Evolutionary conservation across 148 eudicot species (phyloP).

Genomic region (Rhododendron henanense): DNA sequence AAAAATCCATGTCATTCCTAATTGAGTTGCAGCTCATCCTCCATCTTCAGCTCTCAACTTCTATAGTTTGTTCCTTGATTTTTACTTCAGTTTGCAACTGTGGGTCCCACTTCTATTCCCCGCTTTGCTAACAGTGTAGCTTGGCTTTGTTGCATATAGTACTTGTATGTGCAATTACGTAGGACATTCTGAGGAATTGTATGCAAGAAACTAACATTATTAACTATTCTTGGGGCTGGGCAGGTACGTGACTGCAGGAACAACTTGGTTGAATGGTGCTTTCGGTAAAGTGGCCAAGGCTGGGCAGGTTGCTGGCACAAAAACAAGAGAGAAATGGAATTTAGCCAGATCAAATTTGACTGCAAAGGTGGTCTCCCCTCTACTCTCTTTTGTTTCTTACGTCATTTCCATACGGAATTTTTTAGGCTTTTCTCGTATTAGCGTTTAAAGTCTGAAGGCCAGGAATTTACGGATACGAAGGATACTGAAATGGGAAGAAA

Average conservation of each 20-base stretch:
- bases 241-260: constrained; percentile 89
- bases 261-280: constrained; percentile 92
- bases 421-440: background rate
- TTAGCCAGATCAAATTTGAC: constrained; percentile 70
- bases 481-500: background rate
- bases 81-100: background rate
- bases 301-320: constrained; percentile 81
- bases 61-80: background rate
- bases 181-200: background rate
- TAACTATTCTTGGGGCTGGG: constrained; percentile 11
- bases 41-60: background rate
- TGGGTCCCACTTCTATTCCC: background rate
- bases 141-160: background rate
- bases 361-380: constrained; percentile 47
- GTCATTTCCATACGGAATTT: background rate
- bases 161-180: background rate
- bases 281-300: constrained; percentile 85
- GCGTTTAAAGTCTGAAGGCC: background rate
- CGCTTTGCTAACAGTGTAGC: background rate
- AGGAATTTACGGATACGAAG: background rate
- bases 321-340: constrained; percentile 74
- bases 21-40: constrained; percentile 4
- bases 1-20: background rate
- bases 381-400: background rate
- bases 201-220: background rate